phyloP scores from a whole-genome alignment of 495 filamentous ascomycete genomes.

The Lasiosphaeria miniovina region DNA sequence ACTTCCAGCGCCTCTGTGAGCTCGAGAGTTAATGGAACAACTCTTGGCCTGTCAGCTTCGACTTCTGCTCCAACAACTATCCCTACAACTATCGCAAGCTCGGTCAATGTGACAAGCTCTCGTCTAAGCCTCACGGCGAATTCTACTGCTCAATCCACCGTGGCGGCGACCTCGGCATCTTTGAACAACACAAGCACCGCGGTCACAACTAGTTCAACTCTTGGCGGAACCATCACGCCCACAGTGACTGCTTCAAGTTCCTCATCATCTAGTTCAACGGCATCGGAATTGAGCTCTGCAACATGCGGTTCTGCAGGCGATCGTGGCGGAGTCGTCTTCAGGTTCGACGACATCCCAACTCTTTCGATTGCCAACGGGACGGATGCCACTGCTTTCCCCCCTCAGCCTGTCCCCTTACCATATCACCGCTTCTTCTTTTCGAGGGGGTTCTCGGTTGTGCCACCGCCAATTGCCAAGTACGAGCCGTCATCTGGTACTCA shows the following conservation, averaged over 20 bases:
- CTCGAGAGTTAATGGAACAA: too few species aligned
- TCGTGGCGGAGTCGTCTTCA: conserved; percentile 26
- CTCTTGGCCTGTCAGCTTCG: too few species aligned
- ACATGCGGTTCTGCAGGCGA: conserved; percentile 32
- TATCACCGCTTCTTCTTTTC: conserved; percentile 45
- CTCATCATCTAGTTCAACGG: background rate
- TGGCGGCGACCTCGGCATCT: too few species aligned
- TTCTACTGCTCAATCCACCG: too few species aligned
- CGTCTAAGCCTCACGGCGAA: too few species aligned
- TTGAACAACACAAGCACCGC: background rate
- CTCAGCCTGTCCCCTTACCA: conserved; percentile 35
- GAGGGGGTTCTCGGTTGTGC: conserved; percentile 33
- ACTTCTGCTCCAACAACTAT: too few species aligned
- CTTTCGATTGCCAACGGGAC: conserved; percentile 17
- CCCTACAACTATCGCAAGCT: too few species aligned
- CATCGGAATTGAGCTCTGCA: conserved; percentile 1
- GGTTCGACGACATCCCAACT: conserved; percentile 44
- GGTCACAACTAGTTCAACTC: background rate
- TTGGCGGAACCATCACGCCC: background rate
- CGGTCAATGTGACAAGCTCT: too few species aligned
- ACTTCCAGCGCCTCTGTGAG: too few species aligned
- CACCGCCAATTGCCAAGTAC: conserved; percentile 26
- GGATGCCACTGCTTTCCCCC: conserved; percentile 17
- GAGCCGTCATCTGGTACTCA: conserved; percentile 38
- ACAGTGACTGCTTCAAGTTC: conserved; percentile 2